Evolutionary conservation across 1,284 basidiomycete species (phyloP).

Genomic region (Stygiomarasmius scandens): DNA sequence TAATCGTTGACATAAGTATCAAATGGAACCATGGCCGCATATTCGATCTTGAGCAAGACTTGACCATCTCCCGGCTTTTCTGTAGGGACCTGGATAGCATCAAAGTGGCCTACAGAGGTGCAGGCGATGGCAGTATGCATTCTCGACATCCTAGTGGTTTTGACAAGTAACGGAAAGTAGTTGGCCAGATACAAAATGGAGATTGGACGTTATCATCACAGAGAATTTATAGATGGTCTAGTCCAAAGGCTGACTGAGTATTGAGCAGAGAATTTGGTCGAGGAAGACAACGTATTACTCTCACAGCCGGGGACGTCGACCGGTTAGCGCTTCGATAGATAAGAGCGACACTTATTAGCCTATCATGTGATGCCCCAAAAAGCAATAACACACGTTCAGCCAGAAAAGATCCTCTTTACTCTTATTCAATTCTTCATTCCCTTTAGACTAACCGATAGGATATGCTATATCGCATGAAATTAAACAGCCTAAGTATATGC

Average conservation of each 20-base stretch:
- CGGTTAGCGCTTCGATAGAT: too few relatives aligned
- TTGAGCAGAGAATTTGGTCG: neutral
- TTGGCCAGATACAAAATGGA: too few relatives aligned
- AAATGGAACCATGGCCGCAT: constrained; percentile 43
- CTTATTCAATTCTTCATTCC: too few relatives aligned
- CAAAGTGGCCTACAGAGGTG: constrained; percentile 37
- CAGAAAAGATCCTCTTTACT: too few relatives aligned
- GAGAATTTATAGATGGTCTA: neutral
- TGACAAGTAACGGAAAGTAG: neutral
- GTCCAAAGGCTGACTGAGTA: neutral
- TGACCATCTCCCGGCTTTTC: constrained; percentile 40
- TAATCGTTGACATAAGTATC: constrained; percentile 45
- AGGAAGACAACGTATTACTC: neutral
- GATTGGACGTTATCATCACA: too few relatives aligned
- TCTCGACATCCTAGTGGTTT: neutral
- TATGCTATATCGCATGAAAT: too few relatives aligned
- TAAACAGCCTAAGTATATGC: too few relatives aligned
- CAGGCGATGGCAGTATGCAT: constrained; percentile 44
- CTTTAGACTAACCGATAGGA: too few relatives aligned
- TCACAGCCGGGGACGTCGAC: neutral
- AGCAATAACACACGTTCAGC: too few relatives aligned
- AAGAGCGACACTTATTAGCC: too few relatives aligned
- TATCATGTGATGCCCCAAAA: too few relatives aligned
- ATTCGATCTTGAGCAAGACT: constrained; percentile 49
- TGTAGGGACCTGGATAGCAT: constrained; percentile 44